phyloP scores from a whole-genome alignment of 1,284 basidiomycete species.

The Xanthoconium separans region DNA sequence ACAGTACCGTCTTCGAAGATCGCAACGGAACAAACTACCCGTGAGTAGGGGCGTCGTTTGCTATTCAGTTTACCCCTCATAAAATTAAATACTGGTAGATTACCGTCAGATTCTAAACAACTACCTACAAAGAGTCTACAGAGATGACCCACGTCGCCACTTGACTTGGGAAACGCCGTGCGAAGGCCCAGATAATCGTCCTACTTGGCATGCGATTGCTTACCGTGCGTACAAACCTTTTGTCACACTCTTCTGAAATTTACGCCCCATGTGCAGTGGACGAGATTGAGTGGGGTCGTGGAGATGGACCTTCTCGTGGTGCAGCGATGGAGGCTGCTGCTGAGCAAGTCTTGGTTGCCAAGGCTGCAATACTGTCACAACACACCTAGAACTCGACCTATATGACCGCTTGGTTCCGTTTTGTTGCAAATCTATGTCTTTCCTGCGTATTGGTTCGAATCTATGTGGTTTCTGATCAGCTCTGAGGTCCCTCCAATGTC shows the following conservation, averaged over 20 bases:
- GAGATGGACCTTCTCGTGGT: constrained; percentile 18
- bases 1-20: neutral
- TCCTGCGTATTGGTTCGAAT: too few relatives aligned
- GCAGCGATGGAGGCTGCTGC: constrained; percentile 29
- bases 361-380: neutral
- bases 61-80: constrained; percentile 5
- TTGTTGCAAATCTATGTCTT: neutral
- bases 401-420: neutral
- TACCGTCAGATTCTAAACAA: constrained; percentile 28
- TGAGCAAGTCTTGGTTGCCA: constrained; percentile 17
- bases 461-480: neutral
- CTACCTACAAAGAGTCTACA: constrained; percentile 18
- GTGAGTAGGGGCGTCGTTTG: constrained; percentile 12
- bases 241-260: neutral
- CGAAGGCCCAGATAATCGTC: constrained; percentile 23
- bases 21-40: constrained; percentile 12
- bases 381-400: neutral
- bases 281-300: constrained; percentile 29
- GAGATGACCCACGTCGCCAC: constrained; percentile 14
- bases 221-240: constrained; percentile 18
- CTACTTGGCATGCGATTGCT: constrained; percentile 29
- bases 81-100: constrained; percentile 9
- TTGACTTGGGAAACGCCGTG: constrained; percentile 23
- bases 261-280: constrained; percentile 21
- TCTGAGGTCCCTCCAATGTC: too few relatives aligned